Evolutionary conservation across 176 grass and related monocot genomes (phyloP), one percentile per base, ranked within the genome.

Genomic region (Aegilops bicornis): DNA sequence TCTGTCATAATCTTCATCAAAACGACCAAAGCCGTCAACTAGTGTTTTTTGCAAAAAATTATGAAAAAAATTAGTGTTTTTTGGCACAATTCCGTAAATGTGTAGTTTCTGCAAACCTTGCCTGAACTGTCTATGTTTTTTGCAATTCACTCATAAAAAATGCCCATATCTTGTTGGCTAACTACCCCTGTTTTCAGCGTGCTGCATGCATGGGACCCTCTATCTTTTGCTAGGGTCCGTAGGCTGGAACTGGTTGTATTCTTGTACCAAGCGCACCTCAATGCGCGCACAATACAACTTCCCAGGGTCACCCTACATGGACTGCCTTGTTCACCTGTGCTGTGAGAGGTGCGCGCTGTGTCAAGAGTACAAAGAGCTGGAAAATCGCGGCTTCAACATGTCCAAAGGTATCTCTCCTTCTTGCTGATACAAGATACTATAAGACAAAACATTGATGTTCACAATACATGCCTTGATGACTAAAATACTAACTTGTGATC

Each of bases 321-420:
- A 95, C 69, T 93, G 87, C 78, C 83, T 88, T 8, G 84, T 98
- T 58, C 86, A 95, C n/a, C 92, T 81, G 81, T 93, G n/a, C 31
- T 98, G 95, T 1, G 88, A 84, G 36, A 22, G 6, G 16, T 95
- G 91, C 3, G 83, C 95, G 1, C 84, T 98, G 54, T 87, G 78
- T 77, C 95, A 98, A 69, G 87, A 88, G 81, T 90, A 95, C 83
- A 87, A 69, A 10, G 95, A 98, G 86, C 83, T 98, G 33, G 68
- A 83, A 52, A 85, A 84, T 33, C 89, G 79, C 0, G 92, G 95
- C 25, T 90, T 89, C 79, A 76, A 93, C 78, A 90, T 98, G 91
- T n/a, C 59, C 68, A 78, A 87, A 85, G 95, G 92, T 89, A 24
- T 72, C 10, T 65, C 12, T 80, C 56, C 36, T 59, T 32, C 36